These are phyloP conservation scores for Allium sativum DNA, from an alignment of 106 monocot species.

Conservation along the genomic window DNA sequence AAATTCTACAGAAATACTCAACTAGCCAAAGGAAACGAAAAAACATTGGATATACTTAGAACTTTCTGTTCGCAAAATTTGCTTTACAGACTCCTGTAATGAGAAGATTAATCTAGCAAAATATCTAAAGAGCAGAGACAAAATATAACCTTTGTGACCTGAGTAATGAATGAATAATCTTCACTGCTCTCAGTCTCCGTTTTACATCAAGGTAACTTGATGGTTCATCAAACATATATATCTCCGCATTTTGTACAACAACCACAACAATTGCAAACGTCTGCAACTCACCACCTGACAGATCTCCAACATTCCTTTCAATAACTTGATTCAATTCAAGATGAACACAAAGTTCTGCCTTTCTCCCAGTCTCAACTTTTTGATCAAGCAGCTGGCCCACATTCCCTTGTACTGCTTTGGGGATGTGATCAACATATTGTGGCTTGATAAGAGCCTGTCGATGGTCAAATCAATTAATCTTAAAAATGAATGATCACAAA, in stretches of 20 bases:
- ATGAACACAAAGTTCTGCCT: constrained; percentile 60
- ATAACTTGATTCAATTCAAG: constrained; percentile 93
- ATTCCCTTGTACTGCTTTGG: constrained; percentile 97
- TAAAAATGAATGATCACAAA: too few species aligned
- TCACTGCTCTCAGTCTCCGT: constrained; percentile 95
- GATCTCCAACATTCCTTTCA: constrained; percentile 91
- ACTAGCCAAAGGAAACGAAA: too few species aligned
- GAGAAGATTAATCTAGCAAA: neutral
- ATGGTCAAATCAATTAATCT: constrained; percentile 2
- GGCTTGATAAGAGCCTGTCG: constrained; percentile 88
- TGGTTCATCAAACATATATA: constrained; percentile 99
- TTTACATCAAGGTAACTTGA: constrained; percentile 97
- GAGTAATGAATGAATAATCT: constrained; percentile 86
- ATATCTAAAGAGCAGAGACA: neutral
- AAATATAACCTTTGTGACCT: constrained; percentile 60
- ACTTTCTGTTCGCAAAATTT: too few species aligned
- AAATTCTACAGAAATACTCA: too few species aligned
- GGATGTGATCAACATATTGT: constrained; percentile 98
- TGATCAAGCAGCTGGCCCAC: constrained; percentile 90
- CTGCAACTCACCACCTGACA: constrained; percentile 97
- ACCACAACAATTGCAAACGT: constrained; percentile 96
- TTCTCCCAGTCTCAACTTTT: constrained; percentile 80
- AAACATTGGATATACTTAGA: too few species aligned
- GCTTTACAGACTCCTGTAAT: too few species aligned
- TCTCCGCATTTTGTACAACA: constrained; percentile 87